These are phyloP conservation scores for Leccinum proximum DNA, from an alignment of 1,284 basidiomycete genomes.

Conservation along the genomic window DNA sequence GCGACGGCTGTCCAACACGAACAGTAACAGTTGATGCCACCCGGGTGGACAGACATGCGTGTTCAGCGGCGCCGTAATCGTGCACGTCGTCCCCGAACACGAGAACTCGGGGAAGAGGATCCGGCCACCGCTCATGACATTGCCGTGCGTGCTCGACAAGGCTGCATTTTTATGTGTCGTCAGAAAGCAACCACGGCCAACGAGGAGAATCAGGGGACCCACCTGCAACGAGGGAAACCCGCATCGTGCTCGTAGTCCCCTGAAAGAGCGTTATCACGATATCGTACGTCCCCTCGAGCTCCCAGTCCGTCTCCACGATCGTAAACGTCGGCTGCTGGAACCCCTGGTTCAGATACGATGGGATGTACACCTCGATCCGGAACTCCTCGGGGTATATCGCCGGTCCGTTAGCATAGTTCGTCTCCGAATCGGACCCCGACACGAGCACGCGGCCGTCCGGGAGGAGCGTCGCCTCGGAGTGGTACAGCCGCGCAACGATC, in stretches of 20 bases:
- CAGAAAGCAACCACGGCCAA: too few relatives aligned
- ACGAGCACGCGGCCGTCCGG: constrained; percentile 69
- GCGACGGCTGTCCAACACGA: constrained; percentile 69
- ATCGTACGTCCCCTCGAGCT: constrained; percentile 44
- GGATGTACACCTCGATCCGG: constrained; percentile 72
- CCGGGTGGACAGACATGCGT: constrained; percentile 67
- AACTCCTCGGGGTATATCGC: constrained; percentile 61
- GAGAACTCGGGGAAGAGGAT: constrained; percentile 67
- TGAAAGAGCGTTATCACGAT: constrained; percentile 57
- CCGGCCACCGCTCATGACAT: constrained; percentile 62
- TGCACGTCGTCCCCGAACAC: constrained; percentile 60
- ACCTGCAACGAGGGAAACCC: constrained; percentile 64
- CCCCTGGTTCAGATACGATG: constrained; percentile 67
- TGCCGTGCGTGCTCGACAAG: constrained; percentile 71
- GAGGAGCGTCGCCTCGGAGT: constrained; percentile 69
- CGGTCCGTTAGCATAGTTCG: constrained; percentile 35
- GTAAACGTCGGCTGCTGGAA: constrained; percentile 55
- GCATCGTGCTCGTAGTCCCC: constrained; percentile 49
- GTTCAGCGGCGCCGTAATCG: constrained; percentile 67
- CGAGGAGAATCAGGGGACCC: not conserved
- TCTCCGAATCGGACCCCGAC: constrained; percentile 72
- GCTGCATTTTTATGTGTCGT: constrained; percentile 34
- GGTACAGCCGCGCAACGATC: constrained; percentile 79
- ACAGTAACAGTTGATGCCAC: constrained; percentile 61
- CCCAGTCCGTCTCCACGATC: constrained; percentile 58